Base-by-base conservation (phyloP, 495 filamentous ascomycete species). In the Margaritispora aquatica region DNA sequence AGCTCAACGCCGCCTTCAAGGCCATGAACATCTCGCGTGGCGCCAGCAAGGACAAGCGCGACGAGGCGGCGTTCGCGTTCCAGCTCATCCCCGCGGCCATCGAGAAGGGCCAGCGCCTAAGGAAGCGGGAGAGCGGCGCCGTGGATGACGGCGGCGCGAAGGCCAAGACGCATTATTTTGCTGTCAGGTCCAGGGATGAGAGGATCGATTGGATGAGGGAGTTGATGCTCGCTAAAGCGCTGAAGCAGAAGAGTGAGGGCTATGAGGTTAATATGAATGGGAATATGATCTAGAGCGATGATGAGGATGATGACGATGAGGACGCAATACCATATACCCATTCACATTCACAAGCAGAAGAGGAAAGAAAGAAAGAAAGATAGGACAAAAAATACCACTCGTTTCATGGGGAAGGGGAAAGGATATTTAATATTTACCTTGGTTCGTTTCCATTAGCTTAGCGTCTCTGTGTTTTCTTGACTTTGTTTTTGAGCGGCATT, bases 191-290 rank as follows among this genome's bases (percentile, higher is more conserved):
- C 55, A 79, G 90, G 0, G 90, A 97, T 58, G 88, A 96, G 70
- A 80, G 94, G 27, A 96, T 97, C 59, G 93, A 96, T 63, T 98
- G 94, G 94, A 96, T 97, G 94, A 76, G 94, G 1, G 92, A 97
- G 79, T 72, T 98, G 52, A 97, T 98, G 94, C 83, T 98, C 22
- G 92, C 93, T 3, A 96, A 92, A 70, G 92, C 93, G 21, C 73
- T 91, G 57, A 86, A 83, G 75, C 87, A 89, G 67, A 90, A 90
- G 74, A 84, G 86, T 17, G 84, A 88, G 62, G 92, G 92, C 9
- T 95, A 82, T 51, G 84, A 87, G 69, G 76, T 96, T 58, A 85
- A 83, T 57, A 77, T 96, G 50, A 96, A 97, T 69, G 93, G 92
- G 19, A 84, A 84, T 65, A 83, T 83, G 73, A 81, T 95, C 64